Conservation (phyloP, 2,329 filamentous ascomycete species). For the Periconia digitata region DNA sequence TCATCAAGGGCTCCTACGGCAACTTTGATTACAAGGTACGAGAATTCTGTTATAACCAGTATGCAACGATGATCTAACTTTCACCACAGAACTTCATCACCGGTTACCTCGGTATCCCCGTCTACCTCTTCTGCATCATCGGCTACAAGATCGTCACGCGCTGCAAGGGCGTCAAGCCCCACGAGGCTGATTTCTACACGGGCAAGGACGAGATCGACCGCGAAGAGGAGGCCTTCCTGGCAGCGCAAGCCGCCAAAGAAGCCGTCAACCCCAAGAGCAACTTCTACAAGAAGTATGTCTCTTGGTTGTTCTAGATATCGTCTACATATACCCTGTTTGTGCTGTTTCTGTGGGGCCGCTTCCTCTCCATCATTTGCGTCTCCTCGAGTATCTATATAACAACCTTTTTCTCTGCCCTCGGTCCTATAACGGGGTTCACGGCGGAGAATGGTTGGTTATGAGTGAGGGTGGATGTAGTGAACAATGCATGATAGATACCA, state of each 20-base stretch:
- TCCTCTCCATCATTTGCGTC: constrained; percentile 23
- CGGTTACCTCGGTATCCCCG: constrained; percentile 73
- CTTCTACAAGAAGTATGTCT: constrained; percentile 62
- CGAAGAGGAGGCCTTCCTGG: constrained; percentile 71
- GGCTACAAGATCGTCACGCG: constrained; percentile 48
- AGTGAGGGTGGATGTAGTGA: constrained; percentile 32
- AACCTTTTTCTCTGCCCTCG: too few relatives aligned
- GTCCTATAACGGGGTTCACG: too few relatives aligned
- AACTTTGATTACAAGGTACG: too few relatives aligned
- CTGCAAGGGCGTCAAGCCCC: constrained; percentile 43
- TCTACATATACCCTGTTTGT: constrained; percentile 11
- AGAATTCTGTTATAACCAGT: too few relatives aligned
- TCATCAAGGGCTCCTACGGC: constrained; percentile 55
- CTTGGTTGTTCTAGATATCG: constrained; percentile 61
- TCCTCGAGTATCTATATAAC: constrained; percentile 25
- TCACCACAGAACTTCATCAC: constrained; percentile 54
- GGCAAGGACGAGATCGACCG: constrained; percentile 74
- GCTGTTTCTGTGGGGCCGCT: constrained; percentile 20
- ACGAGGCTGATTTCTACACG: constrained; percentile 62
- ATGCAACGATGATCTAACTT: neutral
- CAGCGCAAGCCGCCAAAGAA: constrained; percentile 50
- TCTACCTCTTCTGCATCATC: constrained; percentile 68
- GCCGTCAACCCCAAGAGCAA: constrained; percentile 41
- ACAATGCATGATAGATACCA: neutral
- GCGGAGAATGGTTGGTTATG: too few relatives aligned